Evolutionary conservation across 306 rosid genomes (phyloP).

Genomic region (Morella rubra): DNA sequence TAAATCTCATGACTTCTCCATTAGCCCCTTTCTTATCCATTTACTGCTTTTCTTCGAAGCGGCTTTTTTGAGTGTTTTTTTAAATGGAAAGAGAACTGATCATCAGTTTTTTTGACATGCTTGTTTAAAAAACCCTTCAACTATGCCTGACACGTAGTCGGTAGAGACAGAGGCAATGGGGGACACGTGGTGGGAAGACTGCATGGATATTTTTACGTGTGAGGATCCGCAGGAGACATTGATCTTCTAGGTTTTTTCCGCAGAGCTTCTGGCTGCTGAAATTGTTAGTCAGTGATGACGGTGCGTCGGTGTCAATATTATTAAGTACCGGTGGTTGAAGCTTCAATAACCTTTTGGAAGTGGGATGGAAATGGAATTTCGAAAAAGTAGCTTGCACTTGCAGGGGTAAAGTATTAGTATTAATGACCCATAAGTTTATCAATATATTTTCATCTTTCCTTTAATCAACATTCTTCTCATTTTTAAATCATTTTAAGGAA

Average conservation of each 20-base stretch:
- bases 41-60: not conserved
- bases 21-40: constrained; percentile 30
- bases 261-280: not conserved
- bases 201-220: not conserved
- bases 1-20: not conserved
- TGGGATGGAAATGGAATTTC: no score
- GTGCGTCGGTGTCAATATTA: no score
- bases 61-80: not conserved
- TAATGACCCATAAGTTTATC: no score
- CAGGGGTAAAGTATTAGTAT: no score
- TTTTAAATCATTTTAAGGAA: no score
- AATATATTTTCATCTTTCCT: no score
- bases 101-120: no score
- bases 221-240: constrained; percentile 12
- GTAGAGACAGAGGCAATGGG: not conserved
- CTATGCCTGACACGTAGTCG: not conserved
- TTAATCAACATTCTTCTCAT: no score
- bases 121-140: not conserved
- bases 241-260: no score
- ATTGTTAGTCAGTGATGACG: not conserved
- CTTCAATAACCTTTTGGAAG: no score
- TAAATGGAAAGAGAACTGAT: not conserved
- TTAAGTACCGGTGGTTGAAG: no score
- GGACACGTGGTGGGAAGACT: constrained; percentile 14
- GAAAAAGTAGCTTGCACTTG: no score